Base-by-base conservation (phyloP, 176 grass and related monocot genomes). In the Ananas comosus region DNA sequence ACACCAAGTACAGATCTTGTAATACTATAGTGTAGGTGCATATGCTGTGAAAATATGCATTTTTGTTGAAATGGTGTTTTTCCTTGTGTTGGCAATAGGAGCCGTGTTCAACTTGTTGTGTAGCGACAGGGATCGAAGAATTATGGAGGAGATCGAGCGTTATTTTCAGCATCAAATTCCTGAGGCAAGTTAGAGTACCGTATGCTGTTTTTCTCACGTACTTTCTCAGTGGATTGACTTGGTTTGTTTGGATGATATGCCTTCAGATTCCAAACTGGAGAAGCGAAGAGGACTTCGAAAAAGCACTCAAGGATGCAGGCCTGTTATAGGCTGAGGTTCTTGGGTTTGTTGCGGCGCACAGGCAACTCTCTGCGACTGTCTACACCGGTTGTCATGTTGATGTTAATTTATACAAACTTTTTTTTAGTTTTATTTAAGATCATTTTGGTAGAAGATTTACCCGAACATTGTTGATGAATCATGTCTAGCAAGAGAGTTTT, bases 221-320 rank as follows among this genome's bases (percentile, higher is more conserved):
- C 16, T 42, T 29, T 18, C n/a, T 66, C 64, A 3, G 17, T 49
- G 13, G 33, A 66, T 33, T 10, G 12, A 49, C 6, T 66, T 9
- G 47, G 47, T 42, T 42, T 5, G 14, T 16, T 66, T 25, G 64
- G 14, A 16, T 10, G 1, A 18, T 18, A 24, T n/a, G 16, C 56
- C 21, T 56, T 51, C 71, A 96, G 91, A 57, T 99, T 13, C 80
- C 66, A 3, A 82, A 86, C 76, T 99, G 94, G 94, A 65, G 81
- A 70, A 90, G 85, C 0, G 94, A 91, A 72, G 89, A 86, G 69
- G 70, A 85, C 67, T 97, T 97, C 78, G 94, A 93, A 77, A 72
- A 78, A 53, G 89, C 89, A 56, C 89, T 99, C 7, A 90, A 90
- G 76, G 94, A 99, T 66, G 94, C 94, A 0, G 94, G 94, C 64